Conservation (phyloP, 306 rosid species). For the Malus asiatica region DNA sequence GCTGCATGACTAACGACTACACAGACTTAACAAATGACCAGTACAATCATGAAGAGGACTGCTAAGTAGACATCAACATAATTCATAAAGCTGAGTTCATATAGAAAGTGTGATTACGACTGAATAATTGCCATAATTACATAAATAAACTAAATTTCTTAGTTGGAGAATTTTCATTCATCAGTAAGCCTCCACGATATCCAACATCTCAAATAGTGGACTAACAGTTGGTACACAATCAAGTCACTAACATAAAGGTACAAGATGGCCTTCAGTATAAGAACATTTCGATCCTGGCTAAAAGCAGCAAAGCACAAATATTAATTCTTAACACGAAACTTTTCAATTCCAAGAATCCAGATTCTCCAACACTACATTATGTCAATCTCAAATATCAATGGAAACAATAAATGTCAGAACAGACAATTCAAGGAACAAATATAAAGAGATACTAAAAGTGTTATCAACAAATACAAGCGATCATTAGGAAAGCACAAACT, state of each 20-base stretch:
- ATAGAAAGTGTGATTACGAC: background rate
- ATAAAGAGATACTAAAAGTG: background rate
- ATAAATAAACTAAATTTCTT: background rate
- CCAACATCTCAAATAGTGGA: background rate
- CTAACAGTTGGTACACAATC: background rate
- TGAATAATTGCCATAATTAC: background rate
- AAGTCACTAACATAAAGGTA: background rate
- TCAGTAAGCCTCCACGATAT: background rate
- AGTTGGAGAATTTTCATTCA: background rate
- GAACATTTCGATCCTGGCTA: background rate
- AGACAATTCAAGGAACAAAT: constrained; percentile 1
- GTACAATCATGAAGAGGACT: background rate
- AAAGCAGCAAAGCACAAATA: background rate
- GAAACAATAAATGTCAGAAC: background rate
- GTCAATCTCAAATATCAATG: background rate
- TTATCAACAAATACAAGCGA: background rate
- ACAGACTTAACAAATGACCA: background rate
- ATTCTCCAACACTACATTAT: background rate
- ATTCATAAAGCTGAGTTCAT: background rate
- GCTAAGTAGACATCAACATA: background rate
- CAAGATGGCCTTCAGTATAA: background rate
- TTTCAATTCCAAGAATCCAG: constrained; percentile 10
- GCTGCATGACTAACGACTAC: background rate
- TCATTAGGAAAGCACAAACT: background rate
- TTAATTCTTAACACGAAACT: background rate